Base-by-base conservation (phyloP, 306 rosid species). In the Dalbergia cochinchinensis region DNA sequence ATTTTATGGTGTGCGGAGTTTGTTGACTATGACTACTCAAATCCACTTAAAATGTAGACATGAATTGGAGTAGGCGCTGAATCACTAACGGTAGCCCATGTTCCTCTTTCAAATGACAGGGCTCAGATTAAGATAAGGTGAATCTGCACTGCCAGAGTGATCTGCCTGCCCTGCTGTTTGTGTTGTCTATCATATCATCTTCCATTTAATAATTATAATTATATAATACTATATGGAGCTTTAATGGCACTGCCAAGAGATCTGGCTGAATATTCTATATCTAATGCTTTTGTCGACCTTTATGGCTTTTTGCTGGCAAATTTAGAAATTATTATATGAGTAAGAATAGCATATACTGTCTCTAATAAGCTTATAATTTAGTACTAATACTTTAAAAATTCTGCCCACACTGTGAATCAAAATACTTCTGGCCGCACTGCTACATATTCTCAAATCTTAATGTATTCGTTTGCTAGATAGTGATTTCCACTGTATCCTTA, bases 41-140 rank as follows among this genome's bases (percentile, higher is more conserved):
- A 45, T 71, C 31, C 34, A 62, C 70, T 51, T 59, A 11, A 50
- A 37, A 20, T 39, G 50, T 0, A 20, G 51, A 65, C 71, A 77
- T 71, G 60, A 54, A 15, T 70, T 65, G 66, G 31, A 55, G 50
- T 72, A 39, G 86, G 44, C 4, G 71, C 41, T 78, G 75, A 78
- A 75, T 82, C 71, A 74, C 54, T 67, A 7, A 78, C 3, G 0
- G 3, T 35, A 64, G 53, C 33, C 68, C 62, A 71, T 76, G 78
- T 77, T 83, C 22, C 81, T 73, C 69, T 76, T 83, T 86, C 78
- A 73, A 67, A 77, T 34, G 78, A 76, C 79, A 86, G 11, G 54
- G 44, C 37, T 64, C 67, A 76, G 64, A 26, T 26, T 2, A 26
- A 79, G 83, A 62, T 75, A 74, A 69, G 84, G 58, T 57, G 78